Conservation (phyloP, 352 stramenopile species). For the Thraustochytrium sp. region DNA sequence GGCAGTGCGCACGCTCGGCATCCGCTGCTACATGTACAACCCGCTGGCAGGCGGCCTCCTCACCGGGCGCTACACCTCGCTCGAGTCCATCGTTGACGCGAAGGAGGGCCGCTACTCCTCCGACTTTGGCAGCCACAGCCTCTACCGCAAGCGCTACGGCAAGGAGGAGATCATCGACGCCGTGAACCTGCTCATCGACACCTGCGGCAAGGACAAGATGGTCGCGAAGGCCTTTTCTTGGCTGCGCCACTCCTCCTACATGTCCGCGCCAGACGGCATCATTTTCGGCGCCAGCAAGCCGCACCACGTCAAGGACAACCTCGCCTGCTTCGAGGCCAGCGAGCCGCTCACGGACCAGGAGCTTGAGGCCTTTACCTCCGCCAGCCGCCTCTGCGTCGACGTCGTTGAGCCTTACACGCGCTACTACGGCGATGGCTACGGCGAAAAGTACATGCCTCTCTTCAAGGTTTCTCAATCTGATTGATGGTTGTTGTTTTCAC, state of each 20-base stretch:
- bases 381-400: too few relatives aligned
- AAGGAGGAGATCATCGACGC: background rate
- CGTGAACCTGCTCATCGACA: background rate
- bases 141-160: background rate
- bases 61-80: slow-evolving; percentile 50
- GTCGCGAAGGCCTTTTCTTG: background rate
- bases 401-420: too few relatives aligned
- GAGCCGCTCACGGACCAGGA: too few relatives aligned
- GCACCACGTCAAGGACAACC: background rate
- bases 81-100: background rate
- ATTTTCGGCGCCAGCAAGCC: background rate
- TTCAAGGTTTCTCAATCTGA: too few relatives aligned
- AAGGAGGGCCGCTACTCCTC: background rate
- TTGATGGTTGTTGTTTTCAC: too few relatives aligned
- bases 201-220: background rate
- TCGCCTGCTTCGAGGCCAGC: too few relatives aligned
- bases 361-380: too few relatives aligned
- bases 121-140: background rate
- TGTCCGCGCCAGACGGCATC: background rate
- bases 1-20: slow-evolving; percentile 56
- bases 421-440: too few relatives aligned
- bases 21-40: slow-evolving; percentile 69
- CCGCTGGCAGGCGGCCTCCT: slow-evolving; percentile 63
- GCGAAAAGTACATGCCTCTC: too few relatives aligned
- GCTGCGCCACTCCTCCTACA: background rate